phyloP scores from a whole-genome alignment of 2,329 filamentous ascomycete genomes.

The Paracamarosporium sp. region DNA sequence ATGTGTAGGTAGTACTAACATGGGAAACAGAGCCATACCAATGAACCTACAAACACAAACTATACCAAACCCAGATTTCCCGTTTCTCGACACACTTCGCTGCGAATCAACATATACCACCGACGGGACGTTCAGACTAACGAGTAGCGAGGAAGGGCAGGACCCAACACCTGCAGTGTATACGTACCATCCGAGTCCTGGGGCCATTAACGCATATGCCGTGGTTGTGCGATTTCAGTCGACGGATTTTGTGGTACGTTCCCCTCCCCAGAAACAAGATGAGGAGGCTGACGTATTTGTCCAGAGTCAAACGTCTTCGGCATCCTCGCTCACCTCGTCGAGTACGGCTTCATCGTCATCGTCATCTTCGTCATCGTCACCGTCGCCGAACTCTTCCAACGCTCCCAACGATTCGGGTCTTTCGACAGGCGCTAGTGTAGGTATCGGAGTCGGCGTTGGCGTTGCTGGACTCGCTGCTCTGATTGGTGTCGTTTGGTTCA shows the following conservation, averaged over 20 bases:
- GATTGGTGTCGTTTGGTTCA: background rate
- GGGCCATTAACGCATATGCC: conserved; percentile 7
- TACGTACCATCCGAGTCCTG: background rate
- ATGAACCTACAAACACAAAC: background rate
- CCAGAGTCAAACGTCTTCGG: background rate
- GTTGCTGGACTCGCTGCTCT: background rate
- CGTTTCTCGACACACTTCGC: background rate
- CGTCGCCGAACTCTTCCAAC: background rate
- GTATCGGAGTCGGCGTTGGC: background rate
- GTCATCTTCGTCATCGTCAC: background rate
- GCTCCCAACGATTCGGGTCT: background rate
- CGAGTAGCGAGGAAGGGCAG: background rate
- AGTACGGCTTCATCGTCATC: background rate
- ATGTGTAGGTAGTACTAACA: background rate
- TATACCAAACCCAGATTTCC: background rate
- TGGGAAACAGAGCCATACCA: background rate
- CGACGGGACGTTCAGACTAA: background rate
- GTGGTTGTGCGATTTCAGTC: background rate
- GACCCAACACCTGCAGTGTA: background rate
- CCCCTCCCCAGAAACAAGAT: background rate
- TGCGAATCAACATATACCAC: background rate
- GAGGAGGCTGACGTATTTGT: background rate
- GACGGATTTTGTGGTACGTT: background rate
- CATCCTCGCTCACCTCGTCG: background rate
- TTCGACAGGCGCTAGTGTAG: conserved; percentile 6